Percentiles rank a stretch among this genome's conserved stretches.
Evolutionary conservation across 2,329 filamentous ascomycete genomes (phyloP).

Genomic region (Pyrenochaeta sp.): DNA sequence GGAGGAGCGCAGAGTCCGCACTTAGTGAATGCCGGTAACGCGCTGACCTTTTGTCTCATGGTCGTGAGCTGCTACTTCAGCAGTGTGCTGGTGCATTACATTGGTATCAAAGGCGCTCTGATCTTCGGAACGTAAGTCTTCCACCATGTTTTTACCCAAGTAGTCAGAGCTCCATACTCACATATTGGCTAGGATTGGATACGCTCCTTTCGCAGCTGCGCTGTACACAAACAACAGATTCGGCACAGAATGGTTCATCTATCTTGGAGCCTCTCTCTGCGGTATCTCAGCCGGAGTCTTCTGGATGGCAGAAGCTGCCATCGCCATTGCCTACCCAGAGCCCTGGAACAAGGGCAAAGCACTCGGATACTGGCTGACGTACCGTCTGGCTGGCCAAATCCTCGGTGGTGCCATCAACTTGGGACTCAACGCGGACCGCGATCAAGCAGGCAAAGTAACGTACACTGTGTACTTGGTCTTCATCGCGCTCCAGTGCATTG

Average conservation of each 20-base stretch:
- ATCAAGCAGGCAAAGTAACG: constrained; percentile 69
- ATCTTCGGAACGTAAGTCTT: constrained; percentile 69
- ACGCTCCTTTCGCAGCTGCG: constrained; percentile 74
- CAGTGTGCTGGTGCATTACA: constrained; percentile 68
- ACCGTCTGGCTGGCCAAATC: constrained; percentile 69
- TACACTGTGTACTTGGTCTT: constrained; percentile 75
- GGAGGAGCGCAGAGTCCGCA: constrained; percentile 71
- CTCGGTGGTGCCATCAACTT: constrained; percentile 76
- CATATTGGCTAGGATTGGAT: constrained; percentile 72
- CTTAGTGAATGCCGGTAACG: constrained; percentile 74
- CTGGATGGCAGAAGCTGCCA: constrained; percentile 78
- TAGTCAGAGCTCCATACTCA: too few species aligned
- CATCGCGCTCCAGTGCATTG: constrained; percentile 72
- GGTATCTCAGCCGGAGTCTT: constrained; percentile 76
- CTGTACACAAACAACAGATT: constrained; percentile 75
- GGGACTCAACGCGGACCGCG: constrained; percentile 66
- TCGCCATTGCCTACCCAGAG: constrained; percentile 75
- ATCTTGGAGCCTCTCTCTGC: constrained; percentile 73
- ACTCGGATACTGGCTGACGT: constrained; percentile 73
- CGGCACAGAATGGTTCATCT: constrained; percentile 71
- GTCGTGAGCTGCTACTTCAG: constrained; percentile 73
- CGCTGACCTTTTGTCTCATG: constrained; percentile 76
- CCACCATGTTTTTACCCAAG: background rate
- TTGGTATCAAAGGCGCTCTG: constrained; percentile 74
- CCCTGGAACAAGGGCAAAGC: constrained; percentile 57